phyloP scores from a whole-genome alignment of 2,329 filamentous ascomycete species.

The Colletotrichum simmondsii region DNA sequence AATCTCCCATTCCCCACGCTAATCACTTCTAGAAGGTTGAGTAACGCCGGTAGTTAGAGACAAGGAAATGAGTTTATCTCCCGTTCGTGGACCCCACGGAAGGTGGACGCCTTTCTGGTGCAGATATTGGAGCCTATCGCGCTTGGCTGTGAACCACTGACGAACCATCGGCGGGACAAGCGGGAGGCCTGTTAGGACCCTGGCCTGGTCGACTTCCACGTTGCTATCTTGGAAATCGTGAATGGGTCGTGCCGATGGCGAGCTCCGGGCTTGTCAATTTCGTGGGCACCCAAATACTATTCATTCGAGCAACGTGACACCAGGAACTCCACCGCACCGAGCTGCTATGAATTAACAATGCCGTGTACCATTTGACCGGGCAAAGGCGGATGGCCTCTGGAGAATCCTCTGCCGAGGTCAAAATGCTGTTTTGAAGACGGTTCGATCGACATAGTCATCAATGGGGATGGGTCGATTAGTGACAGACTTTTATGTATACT shows the following conservation, averaged over 20 bases:
- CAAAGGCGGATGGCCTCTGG: not conserved
- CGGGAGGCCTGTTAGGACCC: conserved; percentile 28
- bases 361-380: not conserved
- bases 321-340: conserved; percentile 10
- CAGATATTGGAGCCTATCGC: conserved; percentile 25
- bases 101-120: conserved; percentile 14
- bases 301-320: conserved; percentile 4
- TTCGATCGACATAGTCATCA: conserved; percentile 10
- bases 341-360: not conserved
- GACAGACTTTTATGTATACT: conserved; percentile 1
- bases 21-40: conserved; percentile 36
- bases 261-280: conserved; percentile 26
- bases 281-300: conserved; percentile 13
- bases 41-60: conserved; percentile 30
- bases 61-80: conserved; percentile 36
- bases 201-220: conserved; percentile 12
- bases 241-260: conserved; percentile 33
- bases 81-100: conserved; percentile 21
- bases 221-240: conserved; percentile 17
- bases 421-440: conserved; percentile 9
- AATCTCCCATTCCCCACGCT: conserved; percentile 35
- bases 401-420: conserved; percentile 19
- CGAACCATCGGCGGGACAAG: conserved; percentile 13
- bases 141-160: conserved; percentile 28
- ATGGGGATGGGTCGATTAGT: not conserved